Percentiles rank a stretch among this genome's conserved stretches.
Evolutionary conservation across 1,284 basidiomycete species (phyloP).

Genomic region (Neotropicomus parvogracilis): DNA sequence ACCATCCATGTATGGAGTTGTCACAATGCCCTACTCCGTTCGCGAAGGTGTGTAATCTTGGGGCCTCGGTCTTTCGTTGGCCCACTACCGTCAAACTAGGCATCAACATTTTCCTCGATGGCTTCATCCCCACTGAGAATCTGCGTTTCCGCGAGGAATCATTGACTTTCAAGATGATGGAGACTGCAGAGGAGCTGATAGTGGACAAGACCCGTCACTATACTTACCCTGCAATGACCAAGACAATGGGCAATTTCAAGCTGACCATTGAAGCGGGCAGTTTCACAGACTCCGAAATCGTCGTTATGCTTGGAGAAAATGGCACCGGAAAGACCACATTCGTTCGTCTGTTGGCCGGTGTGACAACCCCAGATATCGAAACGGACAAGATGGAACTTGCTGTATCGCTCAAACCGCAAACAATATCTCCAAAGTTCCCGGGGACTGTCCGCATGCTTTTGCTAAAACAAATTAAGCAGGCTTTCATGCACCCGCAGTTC

Average conservation of each 20-base stretch:
- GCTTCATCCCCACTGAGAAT: constrained; percentile 98
- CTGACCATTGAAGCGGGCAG: constrained; percentile 82
- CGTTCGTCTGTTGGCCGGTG: constrained; percentile 87
- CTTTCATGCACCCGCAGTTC: constrained; percentile 98
- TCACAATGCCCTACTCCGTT: constrained; percentile 95
- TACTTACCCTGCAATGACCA: constrained; percentile 91
- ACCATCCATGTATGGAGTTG: constrained; percentile 95
- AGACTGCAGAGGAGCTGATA: constrained; percentile 85
- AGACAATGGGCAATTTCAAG: constrained; percentile 92
- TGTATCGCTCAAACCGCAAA: constrained; percentile 94
- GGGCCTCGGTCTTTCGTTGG: neutral
- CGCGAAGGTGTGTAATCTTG: constrained; percentile 71
- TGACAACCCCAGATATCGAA: constrained; percentile 75
- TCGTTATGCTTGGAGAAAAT: constrained; percentile 97
- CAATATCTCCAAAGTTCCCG: constrained; percentile 92
- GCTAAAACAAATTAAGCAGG: constrained; percentile 87
- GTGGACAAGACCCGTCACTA: constrained; percentile 84
- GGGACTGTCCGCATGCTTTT: constrained; percentile 91
- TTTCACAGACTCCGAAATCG: constrained; percentile 96
- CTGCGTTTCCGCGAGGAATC: constrained; percentile 94
- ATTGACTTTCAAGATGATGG: constrained; percentile 93
- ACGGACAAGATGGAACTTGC: constrained; percentile 74
- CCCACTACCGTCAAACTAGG: constrained; percentile 39
- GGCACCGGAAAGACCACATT: constrained; percentile 98
- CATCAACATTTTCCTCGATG: constrained; percentile 98